These are phyloP conservation scores for Alternaria arborescens DNA, from an alignment of 2,329 filamentous ascomycete species.

Conservation along the genomic window DNA sequence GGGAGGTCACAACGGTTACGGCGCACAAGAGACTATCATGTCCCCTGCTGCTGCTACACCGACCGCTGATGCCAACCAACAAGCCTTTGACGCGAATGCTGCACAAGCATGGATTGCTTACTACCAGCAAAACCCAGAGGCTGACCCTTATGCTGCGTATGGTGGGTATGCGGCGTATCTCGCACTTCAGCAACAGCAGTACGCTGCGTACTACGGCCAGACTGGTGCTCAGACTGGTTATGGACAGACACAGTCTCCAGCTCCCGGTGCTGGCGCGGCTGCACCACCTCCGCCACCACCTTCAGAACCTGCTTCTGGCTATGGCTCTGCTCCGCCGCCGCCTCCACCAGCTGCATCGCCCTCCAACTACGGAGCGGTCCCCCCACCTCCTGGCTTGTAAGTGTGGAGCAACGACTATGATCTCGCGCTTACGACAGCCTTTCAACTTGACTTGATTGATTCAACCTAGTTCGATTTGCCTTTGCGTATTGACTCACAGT, in stretches of 20 bases:
- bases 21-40: constrained; percentile 33
- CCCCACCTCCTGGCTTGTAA: constrained; percentile 48
- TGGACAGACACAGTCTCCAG: constrained; percentile 37
- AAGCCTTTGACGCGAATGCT: constrained; percentile 72
- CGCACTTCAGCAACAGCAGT: constrained; percentile 42
- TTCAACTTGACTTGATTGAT: constrained; percentile 17
- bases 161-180: constrained; percentile 69
- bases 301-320: constrained; percentile 37
- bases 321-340: constrained; percentile 44
- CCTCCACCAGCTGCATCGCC: constrained; percentile 47
- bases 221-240: constrained; percentile 30
- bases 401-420: constrained; percentile 25
- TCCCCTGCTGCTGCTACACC: constrained; percentile 45
- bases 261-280: constrained; percentile 38
- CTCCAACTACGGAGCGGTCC: constrained; percentile 46
- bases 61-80: constrained; percentile 53
- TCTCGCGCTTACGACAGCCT: constrained; percentile 24
- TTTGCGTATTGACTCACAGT: constrained; percentile 8
- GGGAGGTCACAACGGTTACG: constrained; percentile 42
- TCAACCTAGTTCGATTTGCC: constrained; percentile 15
- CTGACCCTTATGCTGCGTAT: constrained; percentile 88
- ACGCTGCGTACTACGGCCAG: constrained; percentile 44
- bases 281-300: constrained; percentile 43
- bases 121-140: constrained; percentile 72
- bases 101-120: constrained; percentile 81